Percentiles rank a stretch among this genome's conserved stretches.
Evolutionary conservation across 1,284 basidiomycete genomes (phyloP).

Genomic region (Sparassis latifolia): DNA sequence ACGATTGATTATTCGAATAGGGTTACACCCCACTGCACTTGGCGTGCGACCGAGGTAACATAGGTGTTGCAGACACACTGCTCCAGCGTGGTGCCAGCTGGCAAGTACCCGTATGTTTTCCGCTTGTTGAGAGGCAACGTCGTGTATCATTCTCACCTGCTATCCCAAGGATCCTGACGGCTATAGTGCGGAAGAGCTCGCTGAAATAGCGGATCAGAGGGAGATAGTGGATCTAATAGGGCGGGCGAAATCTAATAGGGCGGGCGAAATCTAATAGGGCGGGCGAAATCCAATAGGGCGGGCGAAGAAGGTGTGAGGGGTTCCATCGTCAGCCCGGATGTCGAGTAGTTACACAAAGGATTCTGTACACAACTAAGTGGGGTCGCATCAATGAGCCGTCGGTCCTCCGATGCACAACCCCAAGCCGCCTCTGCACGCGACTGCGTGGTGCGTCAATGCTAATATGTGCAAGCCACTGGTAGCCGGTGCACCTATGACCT

Average conservation of each 20-base stretch:
- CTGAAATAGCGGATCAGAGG: conserved; percentile 58
- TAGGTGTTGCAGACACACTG: conserved; percentile 50
- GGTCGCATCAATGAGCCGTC: neutral
- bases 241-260: too few species aligned
- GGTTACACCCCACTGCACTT: conserved; percentile 84
- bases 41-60: conserved; percentile 75
- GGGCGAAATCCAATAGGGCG: neutral
- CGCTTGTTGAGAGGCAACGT: neutral
- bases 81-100: conserved; percentile 62
- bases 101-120: conserved; percentile 45
- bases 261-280: too few species aligned
- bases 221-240: conserved; percentile 48
- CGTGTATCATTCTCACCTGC: neutral
- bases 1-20: conserved; percentile 32
- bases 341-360: neutral
- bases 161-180: conserved; percentile 62
- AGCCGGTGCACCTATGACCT: too few species aligned
- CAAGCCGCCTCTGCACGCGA: too few species aligned
- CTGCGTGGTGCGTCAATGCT: too few species aligned
- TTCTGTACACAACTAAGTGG: neutral
- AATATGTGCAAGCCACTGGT: too few species aligned
- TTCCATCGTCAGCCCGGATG: conserved; percentile 10
- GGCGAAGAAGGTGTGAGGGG: neutral
- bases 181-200: conserved; percentile 59
- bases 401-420: neutral